Evolutionary conservation across 768 basidiomycete species (phyloP), one percentile per base, ranked within the genome.

Genomic region (Coprinopsis strossmayeri): DNA sequence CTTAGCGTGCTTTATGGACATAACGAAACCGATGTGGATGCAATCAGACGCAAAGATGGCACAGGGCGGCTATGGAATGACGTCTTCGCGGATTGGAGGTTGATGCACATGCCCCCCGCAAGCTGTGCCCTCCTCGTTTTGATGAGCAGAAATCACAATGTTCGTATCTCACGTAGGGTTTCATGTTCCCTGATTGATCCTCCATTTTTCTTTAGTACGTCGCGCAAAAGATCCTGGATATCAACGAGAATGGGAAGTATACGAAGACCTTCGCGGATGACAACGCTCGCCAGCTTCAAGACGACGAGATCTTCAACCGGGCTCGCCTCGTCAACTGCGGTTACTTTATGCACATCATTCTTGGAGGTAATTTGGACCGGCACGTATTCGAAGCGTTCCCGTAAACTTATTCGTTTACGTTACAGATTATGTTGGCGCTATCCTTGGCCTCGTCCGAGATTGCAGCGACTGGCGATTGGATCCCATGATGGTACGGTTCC

Each of bases 281-380:
- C 53, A 49, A 2, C 57, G 32, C 51, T 5, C 43, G 43, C n/a
- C 40, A 57, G 12, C 63, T 55, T 0, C 87, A 90, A 59, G 88
- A 90, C 47, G 80, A 87, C 43, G 87, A 89, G 56, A 79, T 90
- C 39, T 90, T 87, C 67, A 73, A 85, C 50, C 77, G 83, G 24
- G 72, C 84, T 9, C 76, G 87, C 41, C 68, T 88, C 39, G 79
- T 89, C 38, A 90, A 90, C 61, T 82, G 80, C 45, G 82, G 76
- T 2, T 82, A 72, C 56, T 84, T 86, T 55, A 77, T 84, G 74
- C 76, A 81, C 52, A 76, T 83, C 28, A 82, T 87, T 56, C 67
- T 88, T 34, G 74, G 74, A 21, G 75, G 75, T 73, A 52, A 13
- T 61, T 51, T 34, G 10, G 27, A 13, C 18, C 5, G 7, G 21